phyloP scores from a whole-genome alignment of 2,329 filamentous ascomycete species.

The Thermomyces lanuginosus region DNA sequence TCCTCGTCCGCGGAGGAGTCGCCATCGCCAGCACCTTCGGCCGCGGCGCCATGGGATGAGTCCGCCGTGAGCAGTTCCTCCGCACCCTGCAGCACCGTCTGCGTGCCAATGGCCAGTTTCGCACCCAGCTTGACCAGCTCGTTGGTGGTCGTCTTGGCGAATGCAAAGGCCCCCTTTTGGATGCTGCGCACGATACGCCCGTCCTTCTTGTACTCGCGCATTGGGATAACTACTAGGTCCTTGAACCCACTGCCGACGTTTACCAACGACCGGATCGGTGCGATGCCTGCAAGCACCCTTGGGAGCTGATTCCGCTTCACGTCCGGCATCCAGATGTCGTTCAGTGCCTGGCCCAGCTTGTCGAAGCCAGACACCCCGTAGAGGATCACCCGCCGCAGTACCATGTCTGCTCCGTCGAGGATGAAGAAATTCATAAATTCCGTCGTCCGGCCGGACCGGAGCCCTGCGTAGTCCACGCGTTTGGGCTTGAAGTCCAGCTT shows the following conservation, averaged over 20 bases:
- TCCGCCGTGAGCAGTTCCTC: slow-evolving; percentile 51
- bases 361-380: slow-evolving; percentile 89
- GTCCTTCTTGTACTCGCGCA: slow-evolving; percentile 86
- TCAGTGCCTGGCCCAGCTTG: slow-evolving; percentile 71
- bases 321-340: slow-evolving; percentile 93
- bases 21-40: slow-evolving; percentile 36
- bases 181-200: slow-evolving; percentile 83
- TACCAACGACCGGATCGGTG: slow-evolving; percentile 75
- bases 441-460: slow-evolving; percentile 83
- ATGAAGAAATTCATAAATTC: slow-evolving; percentile 99
- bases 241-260: slow-evolving; percentile 79
- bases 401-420: slow-evolving; percentile 73
- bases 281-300: slow-evolving; percentile 71
- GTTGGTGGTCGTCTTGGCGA: slow-evolving; percentile 82
- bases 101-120: slow-evolving; percentile 85
- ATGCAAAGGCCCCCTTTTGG: slow-evolving; percentile 74
- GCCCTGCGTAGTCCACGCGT: slow-evolving; percentile 83
- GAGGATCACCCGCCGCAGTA: slow-evolving; percentile 73
- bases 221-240: slow-evolving; percentile 74
- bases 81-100: slow-evolving; percentile 77
- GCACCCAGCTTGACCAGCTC: slow-evolving; percentile 90
- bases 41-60: slow-evolving; percentile 14
- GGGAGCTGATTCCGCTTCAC: slow-evolving; percentile 80
- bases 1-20: slow-evolving; percentile 50
- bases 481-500: slow-evolving; percentile 97